A percentile compares a stretch with the other conserved stretches of the same genome.
Conservation (phyloP, 2,329 filamentous ascomycete genomes). For the Calonectria ilicicola region DNA sequence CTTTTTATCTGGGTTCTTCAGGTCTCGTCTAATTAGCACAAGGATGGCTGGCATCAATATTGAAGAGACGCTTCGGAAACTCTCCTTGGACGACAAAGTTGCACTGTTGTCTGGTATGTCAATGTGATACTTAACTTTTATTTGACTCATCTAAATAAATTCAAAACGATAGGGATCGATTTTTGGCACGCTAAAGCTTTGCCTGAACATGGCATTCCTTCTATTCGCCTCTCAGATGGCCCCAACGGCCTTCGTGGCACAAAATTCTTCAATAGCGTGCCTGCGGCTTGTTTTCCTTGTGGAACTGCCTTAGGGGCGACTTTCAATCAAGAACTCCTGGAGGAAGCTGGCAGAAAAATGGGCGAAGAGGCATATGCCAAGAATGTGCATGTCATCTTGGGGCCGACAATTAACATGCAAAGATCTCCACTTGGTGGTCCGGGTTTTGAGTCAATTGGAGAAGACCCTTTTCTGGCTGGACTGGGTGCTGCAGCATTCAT, state of each 20-base stretch:
- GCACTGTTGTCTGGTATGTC: background rate
- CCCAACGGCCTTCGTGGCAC: conserved; percentile 32
- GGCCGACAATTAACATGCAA: conserved; percentile 5
- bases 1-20: no score
- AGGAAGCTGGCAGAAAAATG: background rate
- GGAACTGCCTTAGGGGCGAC: conserved; percentile 11
- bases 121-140: background rate
- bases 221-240: conserved; percentile 30
- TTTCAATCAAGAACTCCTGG: background rate
- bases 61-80: background rate
- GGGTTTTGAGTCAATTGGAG: conserved; percentile 2
- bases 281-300: conserved; percentile 19
- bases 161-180: background rate
- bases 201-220: conserved; percentile 4
- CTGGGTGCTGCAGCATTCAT: background rate
- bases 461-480: conserved; percentile 1
- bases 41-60: background rate
- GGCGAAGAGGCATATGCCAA: background rate
- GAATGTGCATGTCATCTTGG: background rate
- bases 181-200: conserved; percentile 6
- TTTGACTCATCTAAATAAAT: background rate
- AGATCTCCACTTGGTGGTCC: background rate
- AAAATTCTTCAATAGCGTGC: conserved; percentile 24
- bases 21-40: background rate
- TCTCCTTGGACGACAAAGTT: conserved; percentile 1